These are phyloP conservation scores for Ceratobasidium sp. DNA, from an alignment of 1,284 basidiomycete species.

Conservation along the genomic window DNA sequence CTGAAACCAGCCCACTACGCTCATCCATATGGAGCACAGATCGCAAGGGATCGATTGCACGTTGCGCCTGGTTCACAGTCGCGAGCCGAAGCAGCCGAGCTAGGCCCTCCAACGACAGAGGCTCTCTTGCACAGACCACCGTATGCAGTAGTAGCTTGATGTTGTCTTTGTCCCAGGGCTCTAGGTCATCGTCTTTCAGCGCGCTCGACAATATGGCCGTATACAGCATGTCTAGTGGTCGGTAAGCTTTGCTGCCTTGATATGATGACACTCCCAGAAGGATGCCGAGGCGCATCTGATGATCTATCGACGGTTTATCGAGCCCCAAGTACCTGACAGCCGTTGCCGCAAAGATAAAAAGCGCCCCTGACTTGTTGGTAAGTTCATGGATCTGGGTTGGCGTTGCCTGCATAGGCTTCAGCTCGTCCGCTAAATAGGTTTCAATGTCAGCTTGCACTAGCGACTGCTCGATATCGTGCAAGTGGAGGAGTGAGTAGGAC, in stretches of 20 bases:
- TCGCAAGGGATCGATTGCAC: background rate
- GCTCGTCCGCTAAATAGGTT: slow-evolving; percentile 14
- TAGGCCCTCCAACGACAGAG: background rate
- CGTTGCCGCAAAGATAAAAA: slow-evolving; percentile 44
- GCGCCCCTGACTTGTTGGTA: slow-evolving; percentile 6
- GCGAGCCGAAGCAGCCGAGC: background rate
- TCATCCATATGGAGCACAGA: background rate
- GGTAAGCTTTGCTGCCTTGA: background rate
- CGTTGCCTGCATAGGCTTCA: background rate
- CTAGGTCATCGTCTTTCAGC: background rate
- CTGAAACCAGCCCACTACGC: background rate
- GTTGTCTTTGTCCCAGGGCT: background rate
- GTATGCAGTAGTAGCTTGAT: background rate
- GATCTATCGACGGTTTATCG: background rate
- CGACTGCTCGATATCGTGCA: slow-evolving; percentile 43
- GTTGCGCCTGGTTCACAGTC: no score
- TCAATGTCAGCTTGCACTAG: slow-evolving; percentile 42
- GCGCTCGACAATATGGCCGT: background rate
- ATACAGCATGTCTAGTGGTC: background rate
- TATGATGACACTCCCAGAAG: background rate
- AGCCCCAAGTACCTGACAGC: slow-evolving; percentile 4
- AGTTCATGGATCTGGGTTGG: slow-evolving; percentile 14
- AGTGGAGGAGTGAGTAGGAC: background rate
- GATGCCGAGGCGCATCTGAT: background rate
- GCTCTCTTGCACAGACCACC: slow-evolving; percentile 8